phyloP scores from a whole-genome alignment of 768 basidiomycete genomes.

The Pisolithus orientalis region DNA sequence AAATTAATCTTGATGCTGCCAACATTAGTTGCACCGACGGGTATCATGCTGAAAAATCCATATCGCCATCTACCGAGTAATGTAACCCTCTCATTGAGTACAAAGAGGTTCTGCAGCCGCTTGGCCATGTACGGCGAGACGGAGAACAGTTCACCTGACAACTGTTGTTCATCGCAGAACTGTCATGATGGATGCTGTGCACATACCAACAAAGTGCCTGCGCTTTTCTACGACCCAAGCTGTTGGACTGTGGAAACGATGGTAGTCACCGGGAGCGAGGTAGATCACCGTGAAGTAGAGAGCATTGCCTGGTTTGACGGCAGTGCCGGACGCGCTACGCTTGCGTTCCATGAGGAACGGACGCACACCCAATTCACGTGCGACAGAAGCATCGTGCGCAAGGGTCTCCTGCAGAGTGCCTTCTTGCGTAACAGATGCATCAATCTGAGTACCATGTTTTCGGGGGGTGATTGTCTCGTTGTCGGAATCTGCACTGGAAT shows the following conservation, averaged over 20 bases:
- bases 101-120: conserved; percentile 86
- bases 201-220: conserved; percentile 84
- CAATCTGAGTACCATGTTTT: conserved; percentile 64
- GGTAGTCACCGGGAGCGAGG: conserved; percentile 97
- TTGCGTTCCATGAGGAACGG: conserved; percentile 28
- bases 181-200: background rate
- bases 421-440: conserved; percentile 67
- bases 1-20: conserved; percentile 96
- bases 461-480: conserved; percentile 28
- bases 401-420: conserved; percentile 48
- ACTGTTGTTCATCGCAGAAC: background rate
- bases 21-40: conserved; percentile 97
- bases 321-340: conserved; percentile 37
- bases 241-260: conserved; percentile 93
- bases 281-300: conserved; percentile 95
- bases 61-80: conserved; percentile 91
- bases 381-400: conserved; percentile 66
- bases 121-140: conserved; percentile 96
- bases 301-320: conserved; percentile 67
- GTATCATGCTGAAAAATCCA: conserved; percentile 96
- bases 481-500: conserved; percentile 15
- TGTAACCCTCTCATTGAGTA: conserved; percentile 97
- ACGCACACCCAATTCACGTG: conserved; percentile 60
- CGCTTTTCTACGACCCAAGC: conserved; percentile 97
- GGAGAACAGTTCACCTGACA: conserved; percentile 82